Conservation (phyloP, 2,329 filamentous ascomycete species). For the Pyricularia grisea region DNA sequence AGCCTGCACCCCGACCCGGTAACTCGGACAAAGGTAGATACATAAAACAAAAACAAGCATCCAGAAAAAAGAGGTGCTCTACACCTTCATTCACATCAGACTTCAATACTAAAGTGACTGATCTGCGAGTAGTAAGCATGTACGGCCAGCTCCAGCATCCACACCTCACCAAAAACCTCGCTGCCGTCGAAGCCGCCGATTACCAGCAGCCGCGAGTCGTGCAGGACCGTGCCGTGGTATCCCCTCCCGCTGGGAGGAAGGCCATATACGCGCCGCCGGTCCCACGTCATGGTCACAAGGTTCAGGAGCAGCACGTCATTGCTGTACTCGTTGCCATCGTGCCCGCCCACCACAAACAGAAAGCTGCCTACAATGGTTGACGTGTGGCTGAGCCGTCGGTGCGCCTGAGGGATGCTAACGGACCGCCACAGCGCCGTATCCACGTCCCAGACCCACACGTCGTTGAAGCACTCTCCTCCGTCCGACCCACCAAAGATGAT, state of each 20-base stretch:
- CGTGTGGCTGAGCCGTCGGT: conserved; percentile 57
- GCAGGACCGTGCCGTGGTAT: conserved; percentile 57
- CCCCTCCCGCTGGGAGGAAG: conserved; percentile 52
- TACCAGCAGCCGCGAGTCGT: conserved; percentile 54
- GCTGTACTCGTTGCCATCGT: conserved; percentile 61
- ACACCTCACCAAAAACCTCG: conserved; percentile 60
- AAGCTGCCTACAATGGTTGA: conserved; percentile 62
- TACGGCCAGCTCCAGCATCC: conserved; percentile 57
- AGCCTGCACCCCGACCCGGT: neutral
- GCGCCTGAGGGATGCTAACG: conserved; percentile 51
- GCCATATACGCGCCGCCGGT: conserved; percentile 56
- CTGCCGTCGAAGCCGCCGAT: conserved; percentile 60
- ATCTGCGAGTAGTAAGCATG: conserved; percentile 68
- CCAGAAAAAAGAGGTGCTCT: neutral
- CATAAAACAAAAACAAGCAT: neutral
- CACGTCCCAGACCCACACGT: conserved; percentile 65
- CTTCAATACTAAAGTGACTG: conserved; percentile 62
- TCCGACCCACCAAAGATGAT: conserved; percentile 64
- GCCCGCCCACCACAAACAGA: conserved; percentile 60
- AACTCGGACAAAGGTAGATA: neutral
- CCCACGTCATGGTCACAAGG: conserved; percentile 67
- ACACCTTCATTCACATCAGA: conserved; percentile 24
- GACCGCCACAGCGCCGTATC: conserved; percentile 50
- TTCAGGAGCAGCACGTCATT: conserved; percentile 62
- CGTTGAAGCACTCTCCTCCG: conserved; percentile 62